These are phyloP conservation scores for Mucor saturninus DNA, from an alignment of 371 early-diverging fungal genomes.

Conservation along the genomic window DNA sequence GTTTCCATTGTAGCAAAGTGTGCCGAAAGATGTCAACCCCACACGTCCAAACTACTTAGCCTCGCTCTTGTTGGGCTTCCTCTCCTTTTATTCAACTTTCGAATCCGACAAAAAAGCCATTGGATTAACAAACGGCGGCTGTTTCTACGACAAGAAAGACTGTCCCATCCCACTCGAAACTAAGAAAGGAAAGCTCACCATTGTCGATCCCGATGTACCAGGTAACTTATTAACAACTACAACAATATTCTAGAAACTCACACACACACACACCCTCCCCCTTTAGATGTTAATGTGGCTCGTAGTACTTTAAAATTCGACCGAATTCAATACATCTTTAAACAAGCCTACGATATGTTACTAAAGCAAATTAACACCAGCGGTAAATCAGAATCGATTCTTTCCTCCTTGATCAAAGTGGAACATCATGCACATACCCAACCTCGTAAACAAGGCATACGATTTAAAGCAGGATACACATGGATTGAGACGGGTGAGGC, in stretches of 20 bases:
- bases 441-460: slow-evolving; percentile 18
- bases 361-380: slow-evolving; percentile 1
- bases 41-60: slow-evolving; percentile 17
- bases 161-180: not conserved
- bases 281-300: slow-evolving; percentile 22
- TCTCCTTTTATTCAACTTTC: slow-evolving; percentile 24
- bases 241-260: no score
- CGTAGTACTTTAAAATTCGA: slow-evolving; percentile 22
- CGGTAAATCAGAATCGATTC: slow-evolving; percentile 11
- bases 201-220: slow-evolving; percentile 28
- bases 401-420: slow-evolving; percentile 23
- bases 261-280: not conserved
- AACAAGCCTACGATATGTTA: not conserved
- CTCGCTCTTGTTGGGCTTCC: slow-evolving; percentile 20
- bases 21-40: not conserved
- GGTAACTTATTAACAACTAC: slow-evolving; percentile 5
- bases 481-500: slow-evolving; percentile 11
- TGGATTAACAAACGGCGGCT: slow-evolving; percentile 8
- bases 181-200: slow-evolving; percentile 14
- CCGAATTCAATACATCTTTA: slow-evolving; percentile 6
- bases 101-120: slow-evolving; percentile 13
- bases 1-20: slow-evolving; percentile 10
- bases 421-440: slow-evolving; percentile 14
- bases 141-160: slow-evolving; percentile 2
- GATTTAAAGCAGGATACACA: slow-evolving; percentile 2